Base-by-base conservation (phyloP, 139 green algal genomes). In the Closterium sp. region DNA sequence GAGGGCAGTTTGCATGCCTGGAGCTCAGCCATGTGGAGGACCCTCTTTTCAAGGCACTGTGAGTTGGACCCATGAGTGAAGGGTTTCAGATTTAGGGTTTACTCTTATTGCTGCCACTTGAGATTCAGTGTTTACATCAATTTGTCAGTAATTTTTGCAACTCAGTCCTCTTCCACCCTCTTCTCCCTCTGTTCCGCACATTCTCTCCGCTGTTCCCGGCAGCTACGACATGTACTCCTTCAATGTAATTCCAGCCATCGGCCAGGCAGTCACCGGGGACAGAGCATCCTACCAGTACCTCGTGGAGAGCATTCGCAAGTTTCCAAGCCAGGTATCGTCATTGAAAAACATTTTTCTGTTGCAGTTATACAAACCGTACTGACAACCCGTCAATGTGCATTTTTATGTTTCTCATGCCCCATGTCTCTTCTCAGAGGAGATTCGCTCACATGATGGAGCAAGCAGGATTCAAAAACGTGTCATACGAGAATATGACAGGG, bases 241-340 rank as follows among this genome's bases (percentile, higher is more conserved):
- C 95, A 95, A 96, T 28, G 97, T 99, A 73, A 99, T 99, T 90
- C 98, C 98, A 1, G 90, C 94, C 86, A 96, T 99, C 17, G 98
- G 98, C n/a, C 45, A 93, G 85, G 86, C 97, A 19, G 96, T 99
- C 84, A 98, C 98, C 0, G 94, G 95, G 34, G 98, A 99, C 92
- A 93, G 92, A 1, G 95, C 92, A 4, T 97, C 95, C 88, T 99
- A 99, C 95, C 96, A 98, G 94, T 99, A 99, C 94, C 95, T 99
- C 45, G 98, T 99, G 85, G 98, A 99, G 91, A 98, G 96, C 96
- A 99, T 99, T 79, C 94, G 98, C 45, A 96, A 97, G 91, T 99
- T 99, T 92, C 98, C 98, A 2, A 94, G 96, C 22, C 90, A 94
- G 92, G 92, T 94, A 93, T 0, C 50, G 19, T n/a, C n/a, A n/a